Conservation (phyloP, 305 asterid genomes). For the Rubia occidens region DNA sequence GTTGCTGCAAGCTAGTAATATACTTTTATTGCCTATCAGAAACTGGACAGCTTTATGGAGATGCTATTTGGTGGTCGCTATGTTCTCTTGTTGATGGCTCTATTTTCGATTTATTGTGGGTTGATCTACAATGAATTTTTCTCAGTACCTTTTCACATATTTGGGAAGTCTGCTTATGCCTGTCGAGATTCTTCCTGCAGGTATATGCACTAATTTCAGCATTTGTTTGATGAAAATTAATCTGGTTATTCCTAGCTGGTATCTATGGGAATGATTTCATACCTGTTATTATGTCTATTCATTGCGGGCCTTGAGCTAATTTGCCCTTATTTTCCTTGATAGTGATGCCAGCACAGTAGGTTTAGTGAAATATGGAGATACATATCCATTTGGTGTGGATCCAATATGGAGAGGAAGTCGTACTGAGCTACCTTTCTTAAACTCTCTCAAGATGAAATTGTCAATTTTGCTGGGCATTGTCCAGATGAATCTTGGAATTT, state of each 20-base stretch:
- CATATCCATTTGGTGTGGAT: constrained; percentile 97
- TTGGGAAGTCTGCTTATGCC: constrained; percentile 84
- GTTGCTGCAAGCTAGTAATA: background rate
- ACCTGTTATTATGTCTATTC: constrained; percentile 2
- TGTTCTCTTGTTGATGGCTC: constrained; percentile 81
- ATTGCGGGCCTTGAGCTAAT: background rate
- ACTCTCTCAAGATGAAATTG: constrained; percentile 95
- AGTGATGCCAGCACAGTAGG: constrained; percentile 72
- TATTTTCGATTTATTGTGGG: constrained; percentile 95
- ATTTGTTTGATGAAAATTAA: background rate
- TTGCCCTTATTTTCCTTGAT: constrained; percentile 26
- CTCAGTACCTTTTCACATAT: constrained; percentile 94
- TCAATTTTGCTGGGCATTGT: constrained; percentile 81
- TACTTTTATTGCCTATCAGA: constrained; percentile 42
- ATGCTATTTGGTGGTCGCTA: constrained; percentile 98
- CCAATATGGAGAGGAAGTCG: constrained; percentile 99
- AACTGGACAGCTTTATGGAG: constrained; percentile 99
- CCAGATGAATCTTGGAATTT: constrained; percentile 91
- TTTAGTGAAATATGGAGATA: constrained; percentile 55
- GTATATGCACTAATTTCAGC: constrained; percentile 26
- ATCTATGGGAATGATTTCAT: background rate
- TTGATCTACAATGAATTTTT: constrained; percentile 94
- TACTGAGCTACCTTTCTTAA: constrained; percentile 92
- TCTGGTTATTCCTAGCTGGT: background rate
- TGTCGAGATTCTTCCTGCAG: constrained; percentile 94